Evolutionary conservation across 306 rosid species (phyloP).

Genomic region (Pueraria montana): DNA sequence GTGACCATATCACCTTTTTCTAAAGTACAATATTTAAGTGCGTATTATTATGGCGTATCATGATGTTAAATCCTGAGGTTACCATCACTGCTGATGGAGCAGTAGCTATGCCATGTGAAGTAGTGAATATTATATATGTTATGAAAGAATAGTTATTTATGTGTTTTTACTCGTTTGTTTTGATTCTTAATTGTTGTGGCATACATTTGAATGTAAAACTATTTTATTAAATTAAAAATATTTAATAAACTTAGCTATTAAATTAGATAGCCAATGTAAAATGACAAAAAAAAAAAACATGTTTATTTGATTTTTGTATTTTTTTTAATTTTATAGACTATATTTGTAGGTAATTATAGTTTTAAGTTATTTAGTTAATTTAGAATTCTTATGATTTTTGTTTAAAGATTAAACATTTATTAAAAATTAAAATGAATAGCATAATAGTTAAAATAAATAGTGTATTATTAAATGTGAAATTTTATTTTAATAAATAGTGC

Average conservation of each 20-base stretch:
- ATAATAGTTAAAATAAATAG: too few species aligned
- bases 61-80: constrained; percentile 13
- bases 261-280: neutral
- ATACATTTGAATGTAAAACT: too few species aligned
- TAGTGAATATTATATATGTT: neutral
- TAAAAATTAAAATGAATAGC: too few species aligned
- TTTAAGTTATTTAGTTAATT: neutral
- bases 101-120: constrained; percentile 9
- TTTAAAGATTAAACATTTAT: too few species aligned
- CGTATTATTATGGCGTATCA: constrained; percentile 21
- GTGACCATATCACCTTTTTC: neutral
- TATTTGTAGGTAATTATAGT: too few species aligned
- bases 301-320: neutral
- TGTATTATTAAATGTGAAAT: neutral
- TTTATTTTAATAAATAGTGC: neutral
- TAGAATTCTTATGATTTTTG: too few species aligned
- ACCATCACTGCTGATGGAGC: constrained; percentile 26
- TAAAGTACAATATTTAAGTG: constrained; percentile 35
- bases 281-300: neutral
- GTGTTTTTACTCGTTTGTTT: neutral
- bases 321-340: too few species aligned
- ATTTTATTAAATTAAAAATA: neutral
- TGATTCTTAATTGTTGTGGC: too few species aligned
- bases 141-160: neutral
- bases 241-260: neutral